Base-by-base conservation (phyloP, 768 basidiomycete species). In the Russula compacta region DNA sequence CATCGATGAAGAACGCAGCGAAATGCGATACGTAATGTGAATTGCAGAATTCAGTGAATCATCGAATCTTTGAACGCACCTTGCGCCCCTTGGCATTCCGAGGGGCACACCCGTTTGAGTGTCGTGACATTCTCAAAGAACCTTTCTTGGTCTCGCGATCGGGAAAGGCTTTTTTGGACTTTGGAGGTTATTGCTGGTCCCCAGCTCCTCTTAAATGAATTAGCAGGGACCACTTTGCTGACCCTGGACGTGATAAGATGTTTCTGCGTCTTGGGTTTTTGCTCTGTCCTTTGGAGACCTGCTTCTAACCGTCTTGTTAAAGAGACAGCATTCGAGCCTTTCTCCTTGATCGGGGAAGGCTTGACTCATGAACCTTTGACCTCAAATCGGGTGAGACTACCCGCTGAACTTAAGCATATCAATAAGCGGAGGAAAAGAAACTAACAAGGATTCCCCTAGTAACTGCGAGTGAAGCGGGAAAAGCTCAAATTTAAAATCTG, bases 371-470 rank as follows among this genome's bases (percentile, higher is more conserved):
- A 12, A 21, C 43, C 50, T 44, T 64, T 81, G 84, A 83, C 83
- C 84, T 86, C 84, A 84, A 81, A 85, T 85, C 83, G 83, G 82
- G 83, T 80, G 83, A 83, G 84, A 83, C 78, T 85, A 86, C 85
- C 84, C 82, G 80, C 84, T 84, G 83, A 85, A 86, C 83, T 86
- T 86, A 85, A 86, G 85, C 84, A 86, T 85, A 86, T 86, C 83
- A 87, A 85, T 86, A 85, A 87, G 85, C 81, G 81, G 84, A 86
- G 85, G 85, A 86, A 86, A 87, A 87, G 86, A 86, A 87, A 87
- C 84, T 85, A 87, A 87, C 85, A 81, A 85, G 85, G 85, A 86
- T 86, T 87, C 83, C 85, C 83, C 79, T 83, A 86, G 85, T 86
- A 86, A 83, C 85, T 83, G 85, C 83, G 82, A 86, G 85, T 84